These are phyloP conservation scores for Coemansia pectinata DNA, from an alignment of 192 early-diverging fungal genomes.

Conservation along the genomic window DNA sequence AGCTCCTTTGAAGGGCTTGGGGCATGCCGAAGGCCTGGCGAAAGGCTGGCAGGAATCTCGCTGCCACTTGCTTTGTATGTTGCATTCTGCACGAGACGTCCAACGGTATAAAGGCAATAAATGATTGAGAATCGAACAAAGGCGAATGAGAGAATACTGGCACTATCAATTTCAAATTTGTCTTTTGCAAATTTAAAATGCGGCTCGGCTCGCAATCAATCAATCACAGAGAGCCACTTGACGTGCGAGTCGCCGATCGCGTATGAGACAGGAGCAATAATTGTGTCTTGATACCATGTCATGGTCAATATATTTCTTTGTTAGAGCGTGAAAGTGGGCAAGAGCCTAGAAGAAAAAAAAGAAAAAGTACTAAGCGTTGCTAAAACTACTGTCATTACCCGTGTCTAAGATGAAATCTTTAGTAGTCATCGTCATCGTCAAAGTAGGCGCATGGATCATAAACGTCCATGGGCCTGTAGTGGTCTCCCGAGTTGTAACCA, in stretches of 20 bases:
- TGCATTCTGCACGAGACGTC: slow-evolving; percentile 1
- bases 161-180: background rate
- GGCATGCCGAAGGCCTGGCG: slow-evolving; percentile 6
- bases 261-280: background rate
- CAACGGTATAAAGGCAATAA: background rate
- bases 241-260: background rate
- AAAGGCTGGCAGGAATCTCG: slow-evolving; percentile 8
- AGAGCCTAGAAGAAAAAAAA: background rate
- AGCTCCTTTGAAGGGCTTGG: background rate
- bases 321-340: background rate
- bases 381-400: background rate
- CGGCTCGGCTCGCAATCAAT: background rate
- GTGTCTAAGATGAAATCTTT: background rate
- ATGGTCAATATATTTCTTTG: background rate
- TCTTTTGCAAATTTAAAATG: background rate
- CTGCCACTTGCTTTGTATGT: slow-evolving; percentile 1
- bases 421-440: background rate
- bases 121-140: background rate
- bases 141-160: background rate
- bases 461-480: background rate
- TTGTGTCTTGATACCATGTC: background rate
- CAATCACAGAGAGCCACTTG: background rate
- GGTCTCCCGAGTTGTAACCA: background rate
- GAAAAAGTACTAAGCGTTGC: background rate
- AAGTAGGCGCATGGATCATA: background rate